These are phyloP conservation scores for Eutrema japonicum DNA, from an alignment of 345 rosid genomes.

Conservation along the genomic window DNA sequence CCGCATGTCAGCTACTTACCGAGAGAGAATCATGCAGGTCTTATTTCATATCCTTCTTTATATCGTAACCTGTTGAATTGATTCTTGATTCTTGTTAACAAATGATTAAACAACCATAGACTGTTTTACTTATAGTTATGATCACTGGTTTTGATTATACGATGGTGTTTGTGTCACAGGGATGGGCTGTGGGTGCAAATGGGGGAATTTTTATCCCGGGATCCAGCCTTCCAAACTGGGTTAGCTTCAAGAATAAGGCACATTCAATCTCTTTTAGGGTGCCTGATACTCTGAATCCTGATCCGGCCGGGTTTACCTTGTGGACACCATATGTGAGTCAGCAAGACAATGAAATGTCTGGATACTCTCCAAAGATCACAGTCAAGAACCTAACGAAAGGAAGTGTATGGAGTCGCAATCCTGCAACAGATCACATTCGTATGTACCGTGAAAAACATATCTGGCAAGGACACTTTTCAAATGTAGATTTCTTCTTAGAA, in stretches of 20 bases:
- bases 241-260: constrained; percentile 23
- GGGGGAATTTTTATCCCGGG: constrained; percentile 32
- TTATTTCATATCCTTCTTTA: not conserved
- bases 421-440: constrained; percentile 20
- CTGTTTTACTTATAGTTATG: not conserved
- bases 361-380: constrained; percentile 22
- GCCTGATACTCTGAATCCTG: constrained; percentile 7
- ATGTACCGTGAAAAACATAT: constrained; percentile 22
- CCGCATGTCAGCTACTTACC: not conserved
- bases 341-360: constrained; percentile 23
- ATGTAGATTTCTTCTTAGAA: not conserved
- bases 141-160: not conserved
- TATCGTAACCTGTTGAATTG: not conserved
- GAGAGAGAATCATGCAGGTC: constrained; percentile 34
- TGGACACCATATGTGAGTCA: constrained; percentile 14
- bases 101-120: not conserved
- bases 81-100: not conserved
- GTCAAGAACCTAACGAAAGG: constrained; percentile 18
- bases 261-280: constrained; percentile 29
- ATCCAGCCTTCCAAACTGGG: constrained; percentile 24
- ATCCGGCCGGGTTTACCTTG: constrained; percentile 18
- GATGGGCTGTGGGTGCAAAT: constrained; percentile 23
- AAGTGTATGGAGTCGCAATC: not conserved
- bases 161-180: constrained; percentile 1
- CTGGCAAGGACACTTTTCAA: constrained; percentile 35